Base-by-base conservation (phyloP, 805 yeast genomes). In the Wickerhamomyces hampshirensis region DNA sequence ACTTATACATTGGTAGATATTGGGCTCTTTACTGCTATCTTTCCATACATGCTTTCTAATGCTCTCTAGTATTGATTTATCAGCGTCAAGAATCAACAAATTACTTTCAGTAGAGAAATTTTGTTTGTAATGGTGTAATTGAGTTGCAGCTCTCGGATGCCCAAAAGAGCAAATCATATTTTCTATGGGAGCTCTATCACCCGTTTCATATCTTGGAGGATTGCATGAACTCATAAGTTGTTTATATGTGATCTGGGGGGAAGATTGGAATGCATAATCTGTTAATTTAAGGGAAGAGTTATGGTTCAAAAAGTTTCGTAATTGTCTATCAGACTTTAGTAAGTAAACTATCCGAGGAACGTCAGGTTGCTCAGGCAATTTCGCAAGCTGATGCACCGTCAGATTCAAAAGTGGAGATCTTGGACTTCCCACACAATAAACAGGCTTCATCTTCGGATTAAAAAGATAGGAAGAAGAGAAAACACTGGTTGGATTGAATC, bases 31-130 rank as follows among this genome's bases (percentile, higher is more conserved):
- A 0, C 44, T 48, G 2, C 42, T 34, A 3, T 59, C 50, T 4
- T 75, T 75, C 88, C 91, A 84, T 6, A 76, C 58, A 9, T 55
- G 48, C 2, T 59, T 53, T n/a, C 64, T 55, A 9, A 86, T 48
- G 5, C 33, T 34, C 23, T 38, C 63, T 56, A 10, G 72, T 74
- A 7, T 71, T 55, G 28, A 75, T 67, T 88, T 91, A 53, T 85
- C 86, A 38, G 86, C 94, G n/a, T 65, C 58, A 12, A 89, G 48
- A 16, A 89, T 56, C 30, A 89, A 45, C 3, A 88, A 56, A 38
- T 76, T 77, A 1, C 89, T 71, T 3, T 62, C 52, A 12, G 65
- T 55, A 33, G 66, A 33, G 24, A 51, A 18, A 31, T 48, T 46
- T 30, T 37, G 36, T 37, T 42, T 50, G 35, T 50, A 51, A 23